Percentiles rank a stretch among this genome's conserved stretches.
Conservation (phyloP, 345 rosid species). For the Murraya paniculata region DNA sequence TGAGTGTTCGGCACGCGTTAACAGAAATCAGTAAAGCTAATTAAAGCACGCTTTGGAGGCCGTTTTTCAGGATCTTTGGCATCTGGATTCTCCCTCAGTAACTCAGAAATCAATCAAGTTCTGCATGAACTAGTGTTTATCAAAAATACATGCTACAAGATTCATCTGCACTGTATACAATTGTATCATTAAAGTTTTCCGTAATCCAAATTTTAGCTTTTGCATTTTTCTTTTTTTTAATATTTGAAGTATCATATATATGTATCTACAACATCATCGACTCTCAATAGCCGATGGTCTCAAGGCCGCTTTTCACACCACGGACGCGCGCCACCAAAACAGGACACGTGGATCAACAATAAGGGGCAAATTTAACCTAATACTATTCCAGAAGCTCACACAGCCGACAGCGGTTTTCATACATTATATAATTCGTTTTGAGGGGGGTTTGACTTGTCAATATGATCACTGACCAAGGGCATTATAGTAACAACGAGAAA, state of each 20-base stretch:
- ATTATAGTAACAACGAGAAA: neutral
- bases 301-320: too few species aligned
- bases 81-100: neutral
- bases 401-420: slow-evolving; percentile 29
- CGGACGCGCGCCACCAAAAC: neutral
- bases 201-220: too few species aligned
- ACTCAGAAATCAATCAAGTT: too few species aligned
- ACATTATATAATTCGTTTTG: neutral
- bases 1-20: slow-evolving; percentile 16
- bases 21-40: neutral
- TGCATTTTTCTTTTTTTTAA: too few species aligned
- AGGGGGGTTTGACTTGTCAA: slow-evolving; percentile 30
- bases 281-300: too few species aligned
- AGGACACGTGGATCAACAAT: neutral
- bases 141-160: too few species aligned
- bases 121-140: too few species aligned
- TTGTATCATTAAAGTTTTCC: too few species aligned
- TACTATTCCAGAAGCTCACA: neutral
- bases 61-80: neutral
- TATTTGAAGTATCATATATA: too few species aligned
- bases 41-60: neutral
- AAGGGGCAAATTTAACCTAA: neutral
- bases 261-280: too few species aligned
- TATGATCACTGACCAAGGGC: slow-evolving; percentile 16
- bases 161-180: too few species aligned